These are phyloP conservation scores for Benincasa hispida DNA, from an alignment of 306 rosid genomes.

Conservation along the genomic window DNA sequence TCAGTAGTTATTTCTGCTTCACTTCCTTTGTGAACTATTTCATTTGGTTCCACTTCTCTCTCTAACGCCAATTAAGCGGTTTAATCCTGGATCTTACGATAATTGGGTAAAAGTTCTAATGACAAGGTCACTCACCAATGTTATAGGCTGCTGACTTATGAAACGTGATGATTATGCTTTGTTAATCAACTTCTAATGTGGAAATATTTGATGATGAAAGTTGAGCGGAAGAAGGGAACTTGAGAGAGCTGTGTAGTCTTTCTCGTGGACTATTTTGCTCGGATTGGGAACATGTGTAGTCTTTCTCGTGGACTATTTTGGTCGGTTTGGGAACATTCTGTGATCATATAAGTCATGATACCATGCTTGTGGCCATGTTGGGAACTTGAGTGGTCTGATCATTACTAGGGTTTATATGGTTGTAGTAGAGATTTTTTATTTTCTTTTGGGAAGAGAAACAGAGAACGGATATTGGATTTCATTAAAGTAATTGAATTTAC, in stretches of 20 bases:
- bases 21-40: neutral
- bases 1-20: constrained; percentile 12
- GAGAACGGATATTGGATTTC: neutral
- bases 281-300: neutral
- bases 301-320: neutral
- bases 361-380: neutral
- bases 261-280: neutral
- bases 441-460: neutral
- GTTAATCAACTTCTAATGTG: neutral
- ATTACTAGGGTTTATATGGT: neutral
- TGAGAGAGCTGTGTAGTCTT: neutral
- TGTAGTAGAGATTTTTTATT: neutral
- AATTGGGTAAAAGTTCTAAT: neutral
- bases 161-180: neutral
- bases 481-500: neutral
- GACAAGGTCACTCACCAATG: neutral
- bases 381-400: neutral
- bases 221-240: neutral
- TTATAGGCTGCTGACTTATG: neutral
- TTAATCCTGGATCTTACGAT: neutral
- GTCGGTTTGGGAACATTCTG: neutral
- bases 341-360: neutral
- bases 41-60: neutral
- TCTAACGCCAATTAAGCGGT: neutral
- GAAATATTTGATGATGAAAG: neutral